Evolutionary conservation across 495 filamentous ascomycete genomes (phyloP).

Genomic region (Aeminium ludgeri): DNA sequence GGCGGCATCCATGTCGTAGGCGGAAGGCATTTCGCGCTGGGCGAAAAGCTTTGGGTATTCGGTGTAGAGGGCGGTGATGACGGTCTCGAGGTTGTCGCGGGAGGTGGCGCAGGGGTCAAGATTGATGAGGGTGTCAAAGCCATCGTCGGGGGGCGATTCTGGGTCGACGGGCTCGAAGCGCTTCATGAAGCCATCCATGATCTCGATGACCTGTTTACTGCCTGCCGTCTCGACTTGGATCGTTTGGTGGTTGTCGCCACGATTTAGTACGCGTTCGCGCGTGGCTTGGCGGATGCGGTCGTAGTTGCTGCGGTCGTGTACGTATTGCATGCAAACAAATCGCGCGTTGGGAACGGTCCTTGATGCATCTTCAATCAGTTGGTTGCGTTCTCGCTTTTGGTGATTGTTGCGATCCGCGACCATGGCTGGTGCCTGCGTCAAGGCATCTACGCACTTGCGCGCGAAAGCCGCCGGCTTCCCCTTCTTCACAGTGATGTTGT

Average conservation of each 20-base stretch:
- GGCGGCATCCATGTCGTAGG: conserved; percentile 62
- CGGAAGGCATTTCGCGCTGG: conserved; percentile 43
- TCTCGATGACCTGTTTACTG: conserved; percentile 52
- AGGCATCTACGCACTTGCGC: conserved; percentile 39
- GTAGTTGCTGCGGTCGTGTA: conserved; percentile 49
- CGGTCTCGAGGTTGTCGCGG: conserved; percentile 69
- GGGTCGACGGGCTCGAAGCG: conserved; percentile 67
- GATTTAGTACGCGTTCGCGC: conserved; percentile 56
- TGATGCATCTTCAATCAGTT: conserved; percentile 66
- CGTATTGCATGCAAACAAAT: conserved; percentile 84
- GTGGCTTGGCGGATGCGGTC: conserved; percentile 58
- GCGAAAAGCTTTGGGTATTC: conserved; percentile 58
- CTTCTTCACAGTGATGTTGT: conserved; percentile 70
- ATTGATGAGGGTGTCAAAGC: conserved; percentile 70
- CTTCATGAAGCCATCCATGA: conserved; percentile 86
- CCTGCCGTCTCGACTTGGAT: conserved; percentile 67
- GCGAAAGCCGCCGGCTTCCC: conserved; percentile 58
- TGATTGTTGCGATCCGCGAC: conserved; percentile 94
- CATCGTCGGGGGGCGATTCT: conserved; percentile 46
- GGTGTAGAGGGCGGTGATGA: conserved; percentile 49
- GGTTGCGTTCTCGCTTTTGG: conserved; percentile 65
- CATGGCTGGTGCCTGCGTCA: conserved; percentile 49
- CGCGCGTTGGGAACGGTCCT: conserved; percentile 39
- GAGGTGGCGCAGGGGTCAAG: conserved; percentile 62
- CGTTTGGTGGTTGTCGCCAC: conserved; percentile 94